Evolutionary conservation across 1,284 basidiomycete genomes (phyloP).

Genomic region (Trametes sp.): DNA sequence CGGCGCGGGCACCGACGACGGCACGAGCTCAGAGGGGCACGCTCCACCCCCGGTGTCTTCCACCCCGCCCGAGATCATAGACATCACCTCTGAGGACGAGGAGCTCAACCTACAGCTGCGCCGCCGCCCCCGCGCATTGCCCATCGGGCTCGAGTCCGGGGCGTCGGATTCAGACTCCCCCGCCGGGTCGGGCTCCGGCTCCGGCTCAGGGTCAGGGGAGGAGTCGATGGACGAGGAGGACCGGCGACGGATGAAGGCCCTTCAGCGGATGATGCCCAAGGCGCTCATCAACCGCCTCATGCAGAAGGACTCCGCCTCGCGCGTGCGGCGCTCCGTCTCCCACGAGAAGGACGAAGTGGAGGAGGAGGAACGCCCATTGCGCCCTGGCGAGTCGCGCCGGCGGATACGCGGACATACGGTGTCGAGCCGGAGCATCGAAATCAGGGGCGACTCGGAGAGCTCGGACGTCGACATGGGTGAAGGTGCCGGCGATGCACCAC

Average conservation of each 20-base stretch:
- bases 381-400: constrained; percentile 35
- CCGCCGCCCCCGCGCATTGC: constrained; percentile 2
- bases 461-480: constrained; percentile 34
- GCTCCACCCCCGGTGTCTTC: constrained; percentile 17
- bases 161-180: not conserved
- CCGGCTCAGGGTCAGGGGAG: not conserved
- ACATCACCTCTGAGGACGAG: constrained; percentile 18
- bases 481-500: constrained; percentile 13
- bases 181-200: constrained; percentile 3
- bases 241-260: constrained; percentile 24
- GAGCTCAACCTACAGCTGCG: not conserved
- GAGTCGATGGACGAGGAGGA: constrained; percentile 10
- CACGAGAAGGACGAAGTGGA: constrained; percentile 1
- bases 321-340: constrained; percentile 8
- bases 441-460: constrained; percentile 41
- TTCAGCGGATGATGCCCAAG: constrained; percentile 32
- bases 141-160: not conserved
- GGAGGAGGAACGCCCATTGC: constrained; percentile 27
- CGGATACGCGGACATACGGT: constrained; percentile 23
- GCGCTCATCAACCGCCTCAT: constrained; percentile 23
- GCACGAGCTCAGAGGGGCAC: constrained; percentile 14
- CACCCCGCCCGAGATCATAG: constrained; percentile 21
- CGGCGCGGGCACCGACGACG: constrained; percentile 10
- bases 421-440: constrained; percentile 24
- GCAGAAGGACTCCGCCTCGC: constrained; percentile 14